phyloP scores from a whole-genome alignment of 805 yeast species.

The Pichia californica region DNA sequence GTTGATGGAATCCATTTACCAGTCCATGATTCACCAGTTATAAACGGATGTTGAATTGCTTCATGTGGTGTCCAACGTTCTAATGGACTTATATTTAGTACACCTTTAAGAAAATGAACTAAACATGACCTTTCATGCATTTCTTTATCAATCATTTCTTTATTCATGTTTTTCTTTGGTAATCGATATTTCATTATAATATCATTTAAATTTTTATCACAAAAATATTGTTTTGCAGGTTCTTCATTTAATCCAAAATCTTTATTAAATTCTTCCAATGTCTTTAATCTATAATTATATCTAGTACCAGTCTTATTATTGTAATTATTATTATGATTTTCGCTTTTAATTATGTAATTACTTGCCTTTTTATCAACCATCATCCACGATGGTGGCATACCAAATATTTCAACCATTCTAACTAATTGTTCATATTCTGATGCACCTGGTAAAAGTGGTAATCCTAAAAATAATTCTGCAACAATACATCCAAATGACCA shows the following conservation, averaged over 20 bases:
- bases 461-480: slow-evolving; percentile 62
- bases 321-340: slow-evolving; percentile 16
- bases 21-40: slow-evolving; percentile 51
- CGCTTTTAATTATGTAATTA: slow-evolving; percentile 44
- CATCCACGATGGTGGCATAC: slow-evolving; percentile 93
- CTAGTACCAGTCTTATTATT: slow-evolving; percentile 12
- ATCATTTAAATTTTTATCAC: slow-evolving; percentile 55
- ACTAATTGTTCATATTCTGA: slow-evolving; percentile 87
- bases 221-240: slow-evolving; percentile 81
- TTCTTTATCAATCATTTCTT: slow-evolving; percentile 57
- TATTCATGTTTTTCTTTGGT: slow-evolving; percentile 52
- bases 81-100: slow-evolving; percentile 79
- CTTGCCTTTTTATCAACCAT: slow-evolving; percentile 81
- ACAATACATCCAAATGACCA: slow-evolving; percentile 59
- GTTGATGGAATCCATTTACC: slow-evolving; percentile 50
- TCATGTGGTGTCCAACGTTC: slow-evolving; percentile 97
- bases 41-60: slow-evolving; percentile 86
- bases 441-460: slow-evolving; percentile 91
- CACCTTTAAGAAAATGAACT: slow-evolving; percentile 71
- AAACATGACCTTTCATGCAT: slow-evolving; percentile 63
- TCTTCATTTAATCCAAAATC: slow-evolving; percentile 58
- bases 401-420: slow-evolving; percentile 77
- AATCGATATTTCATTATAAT: slow-evolving; percentile 71
- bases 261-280: slow-evolving; percentile 41
- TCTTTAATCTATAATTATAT: slow-evolving; percentile 32